Conservation (phyloP, 257 asterid species). For the Solanum pennellii region DNA sequence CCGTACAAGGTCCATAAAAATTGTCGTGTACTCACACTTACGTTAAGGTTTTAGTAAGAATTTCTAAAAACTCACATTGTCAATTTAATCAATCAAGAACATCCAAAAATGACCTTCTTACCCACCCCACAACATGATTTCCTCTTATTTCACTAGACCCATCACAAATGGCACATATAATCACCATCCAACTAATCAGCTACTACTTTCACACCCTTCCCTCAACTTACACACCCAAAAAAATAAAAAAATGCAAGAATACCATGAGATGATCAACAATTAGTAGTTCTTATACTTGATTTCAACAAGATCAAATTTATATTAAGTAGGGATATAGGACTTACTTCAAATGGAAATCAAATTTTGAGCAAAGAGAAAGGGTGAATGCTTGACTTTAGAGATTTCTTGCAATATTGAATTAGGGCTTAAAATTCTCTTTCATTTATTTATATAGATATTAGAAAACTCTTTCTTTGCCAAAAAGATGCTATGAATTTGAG, state of each 20-base stretch:
- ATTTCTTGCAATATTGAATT: neutral
- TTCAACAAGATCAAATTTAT: neutral
- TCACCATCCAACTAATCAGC: neutral
- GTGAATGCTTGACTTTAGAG: no score
- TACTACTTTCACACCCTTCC: neutral
- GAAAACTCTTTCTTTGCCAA: neutral
- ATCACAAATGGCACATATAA: neutral
- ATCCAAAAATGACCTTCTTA: neutral
- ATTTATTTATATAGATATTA: no score
- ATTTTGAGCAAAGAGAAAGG: neutral
- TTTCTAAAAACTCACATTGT: neutral
- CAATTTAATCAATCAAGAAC: neutral
- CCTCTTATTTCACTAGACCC: neutral
- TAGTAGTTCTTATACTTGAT: neutral
- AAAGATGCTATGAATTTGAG: neutral
- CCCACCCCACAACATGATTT: no score
- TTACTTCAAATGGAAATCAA: neutral
- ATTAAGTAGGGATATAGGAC: neutral
- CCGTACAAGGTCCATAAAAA: neutral
- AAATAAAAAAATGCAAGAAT: no score
- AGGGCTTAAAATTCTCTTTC: neutral
- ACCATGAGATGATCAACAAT: neutral
- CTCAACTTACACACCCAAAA: neutral
- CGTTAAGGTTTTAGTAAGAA: neutral
- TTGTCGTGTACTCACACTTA: neutral